Evolutionary conservation across 2,329 filamentous ascomycete species (phyloP).

Genomic region (Knufia fluminis): DNA sequence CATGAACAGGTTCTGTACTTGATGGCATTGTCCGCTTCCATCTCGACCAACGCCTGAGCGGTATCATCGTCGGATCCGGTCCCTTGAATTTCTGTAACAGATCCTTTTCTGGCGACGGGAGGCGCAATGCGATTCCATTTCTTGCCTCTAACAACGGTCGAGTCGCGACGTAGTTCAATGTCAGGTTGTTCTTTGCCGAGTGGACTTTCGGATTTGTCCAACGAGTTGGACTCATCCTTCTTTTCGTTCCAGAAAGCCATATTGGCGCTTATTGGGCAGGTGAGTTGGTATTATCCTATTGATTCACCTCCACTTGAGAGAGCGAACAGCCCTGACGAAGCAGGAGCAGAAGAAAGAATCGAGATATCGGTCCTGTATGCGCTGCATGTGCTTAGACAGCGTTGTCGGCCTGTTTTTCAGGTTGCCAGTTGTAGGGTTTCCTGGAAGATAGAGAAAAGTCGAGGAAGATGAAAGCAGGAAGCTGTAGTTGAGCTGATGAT

Average conservation of each 20-base stretch:
- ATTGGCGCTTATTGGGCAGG: slow-evolving; percentile 1
- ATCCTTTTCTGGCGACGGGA: slow-evolving; percentile 16
- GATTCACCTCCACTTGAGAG: slow-evolving; percentile 24
- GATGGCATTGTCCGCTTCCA: slow-evolving; percentile 70
- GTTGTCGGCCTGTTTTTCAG: background rate
- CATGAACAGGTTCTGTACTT: slow-evolving; percentile 90
- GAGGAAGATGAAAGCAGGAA: background rate
- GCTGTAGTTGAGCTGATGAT: background rate
- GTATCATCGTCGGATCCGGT: slow-evolving; percentile 36
- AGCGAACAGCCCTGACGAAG: slow-evolving; percentile 22
- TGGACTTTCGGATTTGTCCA: slow-evolving; percentile 10
- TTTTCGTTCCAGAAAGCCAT: slow-evolving; percentile 18
- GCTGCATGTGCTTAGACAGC: slow-evolving; percentile 15
- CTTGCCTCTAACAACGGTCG: slow-evolving; percentile 17
- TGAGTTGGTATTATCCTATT: background rate
- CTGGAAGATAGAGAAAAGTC: background rate
- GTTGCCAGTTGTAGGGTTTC: background rate
- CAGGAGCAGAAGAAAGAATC: slow-evolving; percentile 22
- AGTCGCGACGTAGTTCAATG: slow-evolving; percentile 13
- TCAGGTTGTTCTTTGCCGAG: slow-evolving; percentile 9
- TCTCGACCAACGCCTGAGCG: slow-evolving; percentile 51
- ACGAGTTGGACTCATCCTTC: slow-evolving; percentile 11
- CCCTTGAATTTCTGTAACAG: slow-evolving; percentile 17
- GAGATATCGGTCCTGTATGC: slow-evolving; percentile 11
- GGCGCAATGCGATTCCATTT: slow-evolving; percentile 23